Evolutionary conservation across 164 flowering plant species (phyloP).

Genomic region (Berberis thunbergii): DNA sequence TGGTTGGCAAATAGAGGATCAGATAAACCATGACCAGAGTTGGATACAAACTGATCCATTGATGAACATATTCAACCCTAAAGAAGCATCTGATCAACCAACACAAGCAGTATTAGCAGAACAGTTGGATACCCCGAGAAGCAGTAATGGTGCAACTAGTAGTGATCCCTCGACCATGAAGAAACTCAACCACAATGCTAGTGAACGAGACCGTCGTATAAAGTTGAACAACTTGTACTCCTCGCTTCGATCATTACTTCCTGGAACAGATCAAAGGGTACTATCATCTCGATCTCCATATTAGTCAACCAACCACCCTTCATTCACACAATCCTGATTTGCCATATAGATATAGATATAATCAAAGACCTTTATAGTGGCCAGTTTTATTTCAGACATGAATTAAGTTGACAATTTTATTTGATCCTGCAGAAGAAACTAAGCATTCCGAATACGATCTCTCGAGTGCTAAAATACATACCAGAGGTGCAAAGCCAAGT

Average conservation of each 20-base stretch:
- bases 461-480: slow-evolving; percentile 46
- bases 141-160: neutral
- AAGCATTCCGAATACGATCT: slow-evolving; percentile 53
- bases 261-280: slow-evolving; percentile 51
- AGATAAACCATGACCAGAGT: neutral
- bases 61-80: neutral
- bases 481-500: slow-evolving; percentile 56
- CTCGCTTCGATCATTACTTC: slow-evolving; percentile 53
- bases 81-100: neutral
- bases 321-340: too few relatives aligned
- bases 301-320: too few relatives aligned
- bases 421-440: slow-evolving; percentile 36
- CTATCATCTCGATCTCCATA: neutral
- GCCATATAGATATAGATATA: too few relatives aligned
- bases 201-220: slow-evolving; percentile 67
- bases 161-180: slow-evolving; percentile 15
- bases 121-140: neutral
- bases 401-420: neutral
- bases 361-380: too few relatives aligned
- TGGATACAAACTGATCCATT: neutral
- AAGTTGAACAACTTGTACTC: slow-evolving; percentile 48
- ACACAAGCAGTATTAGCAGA: too few relatives aligned
- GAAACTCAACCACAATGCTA: slow-evolving; percentile 68
- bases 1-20: neutral
- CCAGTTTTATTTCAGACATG: neutral